Conservation (phyloP, 1,284 basidiomycete species). For the Cerrena zonata region DNA sequence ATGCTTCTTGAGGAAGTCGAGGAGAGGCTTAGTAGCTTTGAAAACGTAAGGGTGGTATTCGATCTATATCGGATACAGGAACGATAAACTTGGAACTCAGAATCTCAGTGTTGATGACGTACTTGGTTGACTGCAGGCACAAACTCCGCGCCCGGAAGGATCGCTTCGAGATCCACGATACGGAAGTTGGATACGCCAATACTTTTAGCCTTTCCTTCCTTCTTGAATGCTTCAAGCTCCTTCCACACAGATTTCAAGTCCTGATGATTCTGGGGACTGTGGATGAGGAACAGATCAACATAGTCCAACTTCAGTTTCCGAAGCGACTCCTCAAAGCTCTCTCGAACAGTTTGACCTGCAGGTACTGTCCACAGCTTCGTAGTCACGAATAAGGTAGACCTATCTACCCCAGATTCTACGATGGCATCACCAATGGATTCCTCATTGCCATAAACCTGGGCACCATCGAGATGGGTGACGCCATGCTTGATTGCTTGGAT, state of each 20-base stretch:
- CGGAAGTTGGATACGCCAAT: constrained; percentile 85
- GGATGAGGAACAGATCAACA: constrained; percentile 77
- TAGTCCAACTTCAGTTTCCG: constrained; percentile 59
- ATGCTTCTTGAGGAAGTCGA: constrained; percentile 51
- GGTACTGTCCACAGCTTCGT: constrained; percentile 50
- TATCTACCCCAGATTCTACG: constrained; percentile 45
- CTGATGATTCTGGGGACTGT: constrained; percentile 45
- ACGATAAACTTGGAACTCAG: background rate
- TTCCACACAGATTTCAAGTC: constrained; percentile 61
- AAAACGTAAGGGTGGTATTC: constrained; percentile 79
- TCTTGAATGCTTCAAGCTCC: constrained; percentile 63
- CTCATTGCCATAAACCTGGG: constrained; percentile 65
- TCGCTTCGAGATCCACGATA: constrained; percentile 56
- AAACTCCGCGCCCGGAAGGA: constrained; percentile 54
- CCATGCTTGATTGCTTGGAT: constrained; percentile 52
- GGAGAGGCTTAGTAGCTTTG: constrained; percentile 48
- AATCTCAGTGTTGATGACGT: constrained; percentile 5
- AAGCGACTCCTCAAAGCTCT: constrained; percentile 48
- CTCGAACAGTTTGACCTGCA: constrained; percentile 43
- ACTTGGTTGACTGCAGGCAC: constrained; percentile 79
- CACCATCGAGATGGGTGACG: constrained; percentile 68
- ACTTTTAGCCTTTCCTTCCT: constrained; percentile 63
- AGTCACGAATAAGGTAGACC: constrained; percentile 57
- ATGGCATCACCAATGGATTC: constrained; percentile 49
- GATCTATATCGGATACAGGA: constrained; percentile 40